A percentile compares a stretch with the other conserved stretches of the same genome.
Conservation (phyloP, 495 filamentous ascomycete genomes). For the Neurospora intermedia region DNA sequence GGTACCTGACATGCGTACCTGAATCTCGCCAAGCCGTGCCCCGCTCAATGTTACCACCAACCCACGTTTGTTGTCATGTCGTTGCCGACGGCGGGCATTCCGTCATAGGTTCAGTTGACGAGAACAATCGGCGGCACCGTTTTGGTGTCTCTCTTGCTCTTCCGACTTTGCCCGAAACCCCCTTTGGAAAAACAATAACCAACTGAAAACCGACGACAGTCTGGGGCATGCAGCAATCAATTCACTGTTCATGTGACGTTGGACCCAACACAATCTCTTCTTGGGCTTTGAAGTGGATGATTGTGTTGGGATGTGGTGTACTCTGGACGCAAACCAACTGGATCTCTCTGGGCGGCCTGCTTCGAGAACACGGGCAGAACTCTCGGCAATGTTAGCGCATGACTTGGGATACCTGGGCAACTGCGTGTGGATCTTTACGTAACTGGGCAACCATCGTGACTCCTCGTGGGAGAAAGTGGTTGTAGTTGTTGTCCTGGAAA, state of each 20-base stretch:
- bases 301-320: background rate
- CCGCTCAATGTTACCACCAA: conserved; percentile 5
- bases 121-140: background rate
- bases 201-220: background rate
- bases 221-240: background rate
- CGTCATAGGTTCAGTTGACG: conserved; percentile 12
- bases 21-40: background rate
- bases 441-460: conserved; percentile 14
- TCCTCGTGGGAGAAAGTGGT: conserved; percentile 1
- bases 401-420: conserved; percentile 2
- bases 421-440: conserved; percentile 15
- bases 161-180: conserved; percentile 20
- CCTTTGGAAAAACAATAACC: background rate
- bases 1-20: background rate
- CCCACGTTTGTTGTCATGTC: background rate
- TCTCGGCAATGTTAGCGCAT: conserved; percentile 2
- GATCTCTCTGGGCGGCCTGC: background rate
- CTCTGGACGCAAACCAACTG: background rate
- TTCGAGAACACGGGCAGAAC: background rate
- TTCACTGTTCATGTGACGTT: too few relatives aligned
- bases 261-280: background rate
- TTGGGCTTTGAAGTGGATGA: background rate
- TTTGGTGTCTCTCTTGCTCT: conserved; percentile 1
- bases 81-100: conserved; percentile 12
- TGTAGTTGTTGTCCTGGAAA: background rate